Evolutionary conservation across 2,329 filamentous ascomycete species (phyloP).

Genomic region (Xylaria multiplex): DNA sequence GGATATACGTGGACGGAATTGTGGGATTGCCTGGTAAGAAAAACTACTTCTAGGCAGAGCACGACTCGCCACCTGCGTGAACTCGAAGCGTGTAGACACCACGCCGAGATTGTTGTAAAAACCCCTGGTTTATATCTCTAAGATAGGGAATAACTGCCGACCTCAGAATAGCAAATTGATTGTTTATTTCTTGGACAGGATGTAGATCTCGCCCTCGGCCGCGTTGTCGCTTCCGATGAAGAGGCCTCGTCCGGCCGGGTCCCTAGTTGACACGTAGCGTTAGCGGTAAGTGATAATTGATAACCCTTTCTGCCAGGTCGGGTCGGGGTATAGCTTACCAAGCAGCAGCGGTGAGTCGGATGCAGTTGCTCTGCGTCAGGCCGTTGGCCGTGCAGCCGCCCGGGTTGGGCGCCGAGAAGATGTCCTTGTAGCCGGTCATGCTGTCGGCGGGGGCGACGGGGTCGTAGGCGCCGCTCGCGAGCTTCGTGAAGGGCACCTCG

Average conservation of each 20-base stretch:
- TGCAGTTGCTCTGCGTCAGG: constrained; percentile 51
- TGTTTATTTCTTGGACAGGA: constrained; percentile 42
- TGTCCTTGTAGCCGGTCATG: constrained; percentile 47
- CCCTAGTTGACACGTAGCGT: constrained; percentile 28
- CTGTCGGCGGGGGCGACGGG: constrained; percentile 48
- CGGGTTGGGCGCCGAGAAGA: constrained; percentile 50
- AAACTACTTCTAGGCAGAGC: too few species aligned
- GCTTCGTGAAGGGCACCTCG: constrained; percentile 49
- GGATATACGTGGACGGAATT: too few species aligned
- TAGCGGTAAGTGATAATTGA: too few species aligned
- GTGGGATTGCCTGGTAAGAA: too few species aligned
- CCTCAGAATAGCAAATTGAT: too few species aligned
- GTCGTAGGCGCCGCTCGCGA: constrained; percentile 44
- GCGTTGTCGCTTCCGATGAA: constrained; percentile 53
- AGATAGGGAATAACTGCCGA: too few species aligned
- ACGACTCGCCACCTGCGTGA: too few species aligned
- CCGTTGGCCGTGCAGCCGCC: constrained; percentile 49
- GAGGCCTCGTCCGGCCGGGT: constrained; percentile 50
- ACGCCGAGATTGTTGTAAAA: too few species aligned
- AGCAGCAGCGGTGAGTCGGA: constrained; percentile 48
- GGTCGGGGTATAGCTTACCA: constrained; percentile 39
- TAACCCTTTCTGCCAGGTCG: background rate
- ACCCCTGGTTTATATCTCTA: too few species aligned
- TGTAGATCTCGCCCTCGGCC: constrained; percentile 50
- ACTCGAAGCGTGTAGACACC: too few species aligned